A percentile compares a stretch with the other conserved stretches of the same genome.
These are phyloP conservation scores for Hypericum androsaemum DNA, from an alignment of 345 rosid species.

Conservation along the genomic window DNA sequence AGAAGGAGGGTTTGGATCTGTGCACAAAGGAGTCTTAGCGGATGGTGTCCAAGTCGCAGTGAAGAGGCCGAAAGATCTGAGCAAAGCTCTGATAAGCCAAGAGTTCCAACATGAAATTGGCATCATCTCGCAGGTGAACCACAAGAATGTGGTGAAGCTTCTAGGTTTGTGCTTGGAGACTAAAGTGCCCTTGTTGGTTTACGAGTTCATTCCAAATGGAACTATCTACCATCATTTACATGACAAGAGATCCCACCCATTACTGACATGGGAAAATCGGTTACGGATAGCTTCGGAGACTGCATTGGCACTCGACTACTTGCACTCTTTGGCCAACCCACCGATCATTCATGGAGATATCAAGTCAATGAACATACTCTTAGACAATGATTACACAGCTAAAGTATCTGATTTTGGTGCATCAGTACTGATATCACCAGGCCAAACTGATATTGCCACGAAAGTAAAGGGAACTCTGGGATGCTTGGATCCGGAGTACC, in stretches of 20 bases:
- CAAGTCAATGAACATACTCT: constrained; percentile 8
- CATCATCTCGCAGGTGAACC: too few relatives aligned
- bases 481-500: too few relatives aligned
- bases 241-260: constrained; percentile 4
- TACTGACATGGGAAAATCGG: constrained; percentile 12
- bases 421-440: constrained; percentile 1
- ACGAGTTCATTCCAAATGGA: constrained; percentile 24
- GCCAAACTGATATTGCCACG: too few relatives aligned
- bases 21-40: constrained; percentile 16
- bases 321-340: background rate
- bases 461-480: too few relatives aligned
- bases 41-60: constrained; percentile 10
- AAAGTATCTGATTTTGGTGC: constrained; percentile 10
- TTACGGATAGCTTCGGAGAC: background rate
- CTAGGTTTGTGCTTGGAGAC: too few relatives aligned
- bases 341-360: constrained; percentile 5
- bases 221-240: constrained; percentile 16
- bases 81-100: too few relatives aligned
- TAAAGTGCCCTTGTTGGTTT: constrained; percentile 25
- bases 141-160: constrained; percentile 27
- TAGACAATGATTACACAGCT: constrained; percentile 6
- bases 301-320: background rate
- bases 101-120: too few relatives aligned
- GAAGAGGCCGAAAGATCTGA: too few relatives aligned
- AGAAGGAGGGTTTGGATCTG: too few relatives aligned